These are phyloP conservation scores for Paxillus rubicundulus DNA, from an alignment of 768 basidiomycete species.

Conservation along the genomic window DNA sequence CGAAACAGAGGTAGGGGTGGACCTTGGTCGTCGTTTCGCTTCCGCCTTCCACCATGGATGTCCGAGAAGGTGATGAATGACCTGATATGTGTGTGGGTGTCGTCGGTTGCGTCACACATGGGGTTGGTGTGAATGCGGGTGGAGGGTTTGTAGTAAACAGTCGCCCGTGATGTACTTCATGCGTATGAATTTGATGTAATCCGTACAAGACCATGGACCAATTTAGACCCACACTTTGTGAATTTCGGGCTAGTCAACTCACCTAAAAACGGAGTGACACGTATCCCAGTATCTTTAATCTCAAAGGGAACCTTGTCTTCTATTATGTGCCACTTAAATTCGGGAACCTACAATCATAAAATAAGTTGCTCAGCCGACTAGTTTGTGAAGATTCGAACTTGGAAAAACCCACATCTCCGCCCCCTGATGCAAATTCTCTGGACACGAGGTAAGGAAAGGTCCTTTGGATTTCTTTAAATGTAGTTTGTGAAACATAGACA, in stretches of 20 bases:
- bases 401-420: constrained; percentile 58
- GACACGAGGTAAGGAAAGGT: constrained; percentile 82
- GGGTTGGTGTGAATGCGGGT: constrained; percentile 40
- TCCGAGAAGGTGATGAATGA: constrained; percentile 27
- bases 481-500: constrained; percentile 64
- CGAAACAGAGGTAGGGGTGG: constrained; percentile 63
- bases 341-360: constrained; percentile 56
- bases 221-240: background rate
- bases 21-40: constrained; percentile 23
- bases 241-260: constrained; percentile 14
- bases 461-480: constrained; percentile 62
- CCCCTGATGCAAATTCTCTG: constrained; percentile 74
- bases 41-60: constrained; percentile 8
- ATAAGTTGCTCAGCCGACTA: constrained; percentile 2
- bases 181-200: background rate
- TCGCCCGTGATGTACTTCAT: constrained; percentile 71
- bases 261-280: constrained; percentile 68
- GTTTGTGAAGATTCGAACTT: background rate
- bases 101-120: constrained; percentile 35
- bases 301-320: constrained; percentile 66
- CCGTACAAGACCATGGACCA: background rate
- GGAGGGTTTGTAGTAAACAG: constrained; percentile 47
- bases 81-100: constrained; percentile 30
- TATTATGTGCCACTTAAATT: constrained; percentile 81
- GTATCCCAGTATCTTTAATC: constrained; percentile 60